A percentile compares a stretch with the other conserved stretches of the same genome.
These are phyloP conservation scores for Globisporangium spiculum DNA, from an alignment of 352 stramenopile species.

Conservation along the genomic window DNA sequence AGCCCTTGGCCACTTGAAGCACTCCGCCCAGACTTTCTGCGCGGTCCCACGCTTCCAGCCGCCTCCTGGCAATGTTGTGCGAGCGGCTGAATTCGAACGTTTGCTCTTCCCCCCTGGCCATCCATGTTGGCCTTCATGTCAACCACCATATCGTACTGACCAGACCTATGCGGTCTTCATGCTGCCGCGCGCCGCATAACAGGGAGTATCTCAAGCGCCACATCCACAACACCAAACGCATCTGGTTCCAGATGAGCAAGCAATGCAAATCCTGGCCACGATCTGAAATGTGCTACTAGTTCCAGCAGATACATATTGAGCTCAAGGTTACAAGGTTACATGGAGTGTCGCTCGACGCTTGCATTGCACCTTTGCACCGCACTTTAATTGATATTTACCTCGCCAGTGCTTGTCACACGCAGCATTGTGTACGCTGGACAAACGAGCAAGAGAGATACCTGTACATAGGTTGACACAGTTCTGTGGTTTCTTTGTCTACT, in stretches of 20 bases:
- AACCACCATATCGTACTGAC: background rate
- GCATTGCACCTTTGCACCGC: background rate
- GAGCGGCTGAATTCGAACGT: background rate
- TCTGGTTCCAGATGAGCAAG: conserved; percentile 6
- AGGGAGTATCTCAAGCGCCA: background rate
- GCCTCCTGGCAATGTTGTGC: background rate
- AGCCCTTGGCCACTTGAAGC: background rate
- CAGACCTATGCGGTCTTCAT: background rate
- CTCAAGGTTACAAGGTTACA: no score
- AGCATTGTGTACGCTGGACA: no score
- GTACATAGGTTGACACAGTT: background rate
- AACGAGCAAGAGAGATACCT: background rate
- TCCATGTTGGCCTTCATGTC: background rate
- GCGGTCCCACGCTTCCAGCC: background rate
- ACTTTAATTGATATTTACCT: background rate
- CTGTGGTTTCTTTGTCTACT: background rate
- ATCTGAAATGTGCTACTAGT: background rate
- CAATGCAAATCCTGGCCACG: background rate
- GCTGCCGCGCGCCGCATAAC: background rate
- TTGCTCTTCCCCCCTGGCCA: background rate
- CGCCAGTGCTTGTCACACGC: background rate
- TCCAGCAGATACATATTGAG: background rate
- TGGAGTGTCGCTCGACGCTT: background rate
- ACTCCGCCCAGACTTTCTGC: background rate
- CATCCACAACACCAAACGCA: background rate